Conservation (phyloP, 768 basidiomycete genomes). For the Royoungia palumana region DNA sequence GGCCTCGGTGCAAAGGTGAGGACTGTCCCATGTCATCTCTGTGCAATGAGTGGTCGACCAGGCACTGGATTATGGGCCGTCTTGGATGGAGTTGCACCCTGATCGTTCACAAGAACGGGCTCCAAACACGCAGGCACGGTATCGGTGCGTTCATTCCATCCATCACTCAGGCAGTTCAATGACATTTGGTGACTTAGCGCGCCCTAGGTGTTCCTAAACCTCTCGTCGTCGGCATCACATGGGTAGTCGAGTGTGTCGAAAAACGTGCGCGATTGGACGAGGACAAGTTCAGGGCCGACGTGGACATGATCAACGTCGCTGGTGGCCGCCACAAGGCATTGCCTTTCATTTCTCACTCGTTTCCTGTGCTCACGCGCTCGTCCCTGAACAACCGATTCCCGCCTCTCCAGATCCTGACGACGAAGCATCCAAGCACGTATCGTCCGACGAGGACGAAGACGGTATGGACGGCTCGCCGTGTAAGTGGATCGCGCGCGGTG, state of each 20-base stretch:
- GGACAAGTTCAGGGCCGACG: conserved; percentile 57
- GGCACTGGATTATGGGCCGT: conserved; percentile 57
- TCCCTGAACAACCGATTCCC: conserved; percentile 38
- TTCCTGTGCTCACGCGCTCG: neutral
- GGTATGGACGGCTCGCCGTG: conserved; percentile 18
- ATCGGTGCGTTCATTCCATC: conserved; percentile 45
- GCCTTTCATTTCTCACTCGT: neutral
- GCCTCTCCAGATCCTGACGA: conserved; percentile 16
- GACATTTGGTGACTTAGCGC: conserved; percentile 36
- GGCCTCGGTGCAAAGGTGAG: conserved; percentile 77
- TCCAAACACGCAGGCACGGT: conserved; percentile 68
- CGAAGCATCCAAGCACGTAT: conserved; percentile 13
- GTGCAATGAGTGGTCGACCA: neutral
- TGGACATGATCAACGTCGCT: conserved; percentile 55
- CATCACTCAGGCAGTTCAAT: neutral
- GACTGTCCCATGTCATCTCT: neutral
- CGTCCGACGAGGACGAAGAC: conserved; percentile 31
- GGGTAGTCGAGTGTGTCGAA: conserved; percentile 87
- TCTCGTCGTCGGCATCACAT: conserved; percentile 75
- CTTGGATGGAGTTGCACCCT: conserved; percentile 77
- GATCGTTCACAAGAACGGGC: conserved; percentile 82
- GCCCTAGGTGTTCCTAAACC: conserved; percentile 68
- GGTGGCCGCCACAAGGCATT: conserved; percentile 63
- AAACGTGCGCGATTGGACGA: conserved; percentile 63
- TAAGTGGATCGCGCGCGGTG: conserved; percentile 13